Conservation (phyloP, 331 rosid species). For the Acacia pycnantha region DNA sequence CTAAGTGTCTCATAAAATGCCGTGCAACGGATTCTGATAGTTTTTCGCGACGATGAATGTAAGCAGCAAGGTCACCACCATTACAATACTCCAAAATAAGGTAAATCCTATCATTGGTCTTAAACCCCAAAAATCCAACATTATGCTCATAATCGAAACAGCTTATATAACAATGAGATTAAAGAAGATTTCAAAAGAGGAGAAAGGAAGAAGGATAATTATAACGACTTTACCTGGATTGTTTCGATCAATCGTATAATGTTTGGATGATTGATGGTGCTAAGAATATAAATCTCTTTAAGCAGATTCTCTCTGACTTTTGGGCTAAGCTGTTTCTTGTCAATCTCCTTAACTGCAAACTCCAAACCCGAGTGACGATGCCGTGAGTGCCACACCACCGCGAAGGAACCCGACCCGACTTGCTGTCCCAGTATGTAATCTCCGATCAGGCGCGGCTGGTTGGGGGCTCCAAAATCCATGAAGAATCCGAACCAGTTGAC, state of each 20-base stretch:
- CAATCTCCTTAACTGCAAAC: conserved; percentile 87
- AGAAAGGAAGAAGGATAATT: not conserved
- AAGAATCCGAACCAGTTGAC: conserved; percentile 11
- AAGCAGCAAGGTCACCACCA: conserved; percentile 85
- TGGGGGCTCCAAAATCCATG: conserved; percentile 52
- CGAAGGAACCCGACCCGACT: conserved; percentile 91
- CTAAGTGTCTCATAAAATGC: conserved; percentile 91
- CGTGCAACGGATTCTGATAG: conserved; percentile 75
- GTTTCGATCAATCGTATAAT: conserved; percentile 62
- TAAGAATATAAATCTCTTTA: conserved; percentile 82
- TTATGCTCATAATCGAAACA: not conserved
- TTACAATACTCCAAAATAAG: conserved; percentile 95
- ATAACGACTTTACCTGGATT: conserved; percentile 24
- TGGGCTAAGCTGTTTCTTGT: conserved; percentile 51
- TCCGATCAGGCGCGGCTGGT: conserved; percentile 53
- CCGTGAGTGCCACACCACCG: conserved; percentile 77
- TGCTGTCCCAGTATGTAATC: conserved; percentile 73
- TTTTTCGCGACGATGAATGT: conserved; percentile 61
- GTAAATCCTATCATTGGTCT: conserved; percentile 71
- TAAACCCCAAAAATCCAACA: conserved; percentile 6
- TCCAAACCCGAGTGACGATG: conserved; percentile 69
- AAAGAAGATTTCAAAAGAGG: not conserved
- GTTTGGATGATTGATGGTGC: conserved; percentile 80
- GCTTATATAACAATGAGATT: not conserved
- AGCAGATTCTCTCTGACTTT: conserved; percentile 73